These are phyloP conservation scores for Phlyctochytrium bullatum DNA, from an alignment of 192 early-diverging fungal genomes.

Conservation along the genomic window DNA sequence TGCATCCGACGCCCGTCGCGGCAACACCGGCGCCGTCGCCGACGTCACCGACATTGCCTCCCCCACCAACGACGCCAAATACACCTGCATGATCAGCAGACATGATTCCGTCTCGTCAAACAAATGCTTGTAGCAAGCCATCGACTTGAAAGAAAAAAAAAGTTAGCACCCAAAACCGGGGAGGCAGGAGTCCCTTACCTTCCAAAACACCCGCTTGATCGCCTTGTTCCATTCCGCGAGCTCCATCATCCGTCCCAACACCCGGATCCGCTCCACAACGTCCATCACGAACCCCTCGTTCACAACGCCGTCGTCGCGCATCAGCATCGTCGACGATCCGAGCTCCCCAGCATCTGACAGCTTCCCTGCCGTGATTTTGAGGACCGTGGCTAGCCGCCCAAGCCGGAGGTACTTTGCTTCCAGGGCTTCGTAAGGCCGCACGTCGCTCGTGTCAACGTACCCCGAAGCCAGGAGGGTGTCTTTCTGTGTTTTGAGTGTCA, in stretches of 20 bases:
- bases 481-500: too few relatives aligned
- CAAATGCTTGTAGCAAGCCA: background rate
- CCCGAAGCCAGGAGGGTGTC: too few relatives aligned
- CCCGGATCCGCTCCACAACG: background rate
- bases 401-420: too few relatives aligned
- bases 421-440: too few relatives aligned
- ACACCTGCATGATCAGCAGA: background rate
- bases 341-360: too few relatives aligned
- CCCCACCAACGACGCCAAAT: background rate
- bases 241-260: background rate
- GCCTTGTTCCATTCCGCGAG: background rate
- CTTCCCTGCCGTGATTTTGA: too few relatives aligned
- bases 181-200: background rate
- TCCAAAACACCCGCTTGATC: background rate
- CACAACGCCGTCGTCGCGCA: too few relatives aligned
- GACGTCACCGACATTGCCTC: background rate
- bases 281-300: too few relatives aligned
- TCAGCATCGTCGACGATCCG: too few relatives aligned
- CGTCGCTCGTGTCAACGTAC: too few relatives aligned
- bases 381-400: too few relatives aligned
- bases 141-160: background rate
- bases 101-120: constrained; percentile 1
- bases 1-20: background rate
- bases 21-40: background rate
- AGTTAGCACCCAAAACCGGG: constrained; percentile 1